A percentile compares a stretch with the other conserved stretches of the same genome.
Evolutionary conservation across 805 yeast genomes (phyloP).

Genomic region (Candida morakotiae): DNA sequence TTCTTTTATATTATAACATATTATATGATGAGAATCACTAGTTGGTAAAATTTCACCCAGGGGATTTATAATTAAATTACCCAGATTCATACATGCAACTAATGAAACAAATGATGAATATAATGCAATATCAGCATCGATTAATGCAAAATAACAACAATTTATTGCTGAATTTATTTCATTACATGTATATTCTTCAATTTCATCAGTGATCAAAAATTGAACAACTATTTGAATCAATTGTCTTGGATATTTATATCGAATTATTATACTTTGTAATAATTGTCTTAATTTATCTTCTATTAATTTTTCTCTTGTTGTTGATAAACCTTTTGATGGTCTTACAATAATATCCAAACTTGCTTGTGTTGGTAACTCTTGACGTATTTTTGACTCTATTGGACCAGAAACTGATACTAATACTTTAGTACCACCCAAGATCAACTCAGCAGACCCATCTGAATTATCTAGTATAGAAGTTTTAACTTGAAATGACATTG

Average conservation of each 20-base stretch:
- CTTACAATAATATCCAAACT: slow-evolving; percentile 74
- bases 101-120: slow-evolving; percentile 58
- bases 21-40: slow-evolving; percentile 59
- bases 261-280: slow-evolving; percentile 54
- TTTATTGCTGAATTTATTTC: slow-evolving; percentile 72
- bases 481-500: slow-evolving; percentile 15
- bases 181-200: slow-evolving; percentile 28
- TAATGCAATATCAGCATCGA: slow-evolving; percentile 77
- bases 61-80: slow-evolving; percentile 41
- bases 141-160: slow-evolving; percentile 65
- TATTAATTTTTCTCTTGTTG: slow-evolving; percentile 69
- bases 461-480: slow-evolving; percentile 48
- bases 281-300: slow-evolving; percentile 68
- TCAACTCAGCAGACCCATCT: slow-evolving; percentile 75
- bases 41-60: slow-evolving; percentile 34
- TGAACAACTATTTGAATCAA: slow-evolving; percentile 42
- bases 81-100: slow-evolving; percentile 36
- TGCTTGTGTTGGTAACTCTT: slow-evolving; percentile 77
- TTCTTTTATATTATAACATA: slow-evolving; percentile 55
- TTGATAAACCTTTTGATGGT: slow-evolving; percentile 73
- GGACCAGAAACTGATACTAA: slow-evolving; percentile 88
- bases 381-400: slow-evolving; percentile 74
- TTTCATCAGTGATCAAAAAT: slow-evolving; percentile 24
- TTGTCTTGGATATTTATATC: slow-evolving; percentile 74
- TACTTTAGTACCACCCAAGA: slow-evolving; percentile 49